Conservation (phyloP, 2,329 filamentous ascomycete species). For the Penicillium sp. region DNA sequence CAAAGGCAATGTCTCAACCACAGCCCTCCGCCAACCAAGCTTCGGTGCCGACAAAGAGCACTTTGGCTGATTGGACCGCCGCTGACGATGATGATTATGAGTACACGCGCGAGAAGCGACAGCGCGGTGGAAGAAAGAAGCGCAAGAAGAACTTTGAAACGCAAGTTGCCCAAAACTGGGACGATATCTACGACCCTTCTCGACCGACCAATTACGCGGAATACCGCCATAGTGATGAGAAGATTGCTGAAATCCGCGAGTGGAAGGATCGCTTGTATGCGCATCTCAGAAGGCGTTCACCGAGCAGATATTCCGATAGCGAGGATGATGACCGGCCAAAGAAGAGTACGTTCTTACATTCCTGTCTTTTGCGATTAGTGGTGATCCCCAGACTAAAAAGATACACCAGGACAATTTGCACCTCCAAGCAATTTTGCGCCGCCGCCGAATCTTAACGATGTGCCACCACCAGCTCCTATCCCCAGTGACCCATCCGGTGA, state of each 20-base stretch:
- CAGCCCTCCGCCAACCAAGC: constrained; percentile 28
- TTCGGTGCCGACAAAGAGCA: constrained; percentile 56
- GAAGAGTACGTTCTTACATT: constrained; percentile 46
- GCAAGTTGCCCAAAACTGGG: constrained; percentile 69
- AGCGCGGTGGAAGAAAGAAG: constrained; percentile 74
- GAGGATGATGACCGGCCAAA: constrained; percentile 49
- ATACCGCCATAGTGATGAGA: constrained; percentile 80
- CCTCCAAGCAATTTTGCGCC: constrained; percentile 54
- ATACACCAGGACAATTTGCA: constrained; percentile 46
- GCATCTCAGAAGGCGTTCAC: constrained; percentile 56
- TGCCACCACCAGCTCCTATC: constrained; percentile 40
- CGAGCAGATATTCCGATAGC: constrained; percentile 48
- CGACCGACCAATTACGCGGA: constrained; percentile 81
- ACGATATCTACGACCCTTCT: constrained; percentile 83
- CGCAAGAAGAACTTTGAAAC: constrained; percentile 69
- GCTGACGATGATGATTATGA: constrained; percentile 75
- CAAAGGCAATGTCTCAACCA: constrained; percentile 42
- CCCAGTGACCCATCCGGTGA: constrained; percentile 64
- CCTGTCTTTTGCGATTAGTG: neutral
- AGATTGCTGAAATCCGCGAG: constrained; percentile 72
- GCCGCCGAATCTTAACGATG: constrained; percentile 44
- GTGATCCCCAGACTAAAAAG: neutral
- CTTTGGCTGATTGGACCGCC: constrained; percentile 75
- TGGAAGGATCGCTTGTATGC: constrained; percentile 82
- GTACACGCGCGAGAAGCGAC: constrained; percentile 63